Conservation (phyloP, 2,329 filamentous ascomycete species). For the Penicillium occitanis region DNA sequence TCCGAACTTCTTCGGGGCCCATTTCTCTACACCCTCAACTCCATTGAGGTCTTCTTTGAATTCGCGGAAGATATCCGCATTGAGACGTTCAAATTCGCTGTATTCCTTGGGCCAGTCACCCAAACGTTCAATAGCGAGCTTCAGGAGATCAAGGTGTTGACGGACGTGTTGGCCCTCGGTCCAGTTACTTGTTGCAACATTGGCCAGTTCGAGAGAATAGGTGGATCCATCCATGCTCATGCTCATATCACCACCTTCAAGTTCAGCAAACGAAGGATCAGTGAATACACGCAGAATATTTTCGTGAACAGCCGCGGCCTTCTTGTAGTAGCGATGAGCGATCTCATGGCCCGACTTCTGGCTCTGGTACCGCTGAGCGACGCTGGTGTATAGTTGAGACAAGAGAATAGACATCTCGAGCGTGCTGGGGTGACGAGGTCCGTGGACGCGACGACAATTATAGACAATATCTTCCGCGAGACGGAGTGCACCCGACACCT, state of each 20-base stretch:
- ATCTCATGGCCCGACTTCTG: slow-evolving; percentile 36
- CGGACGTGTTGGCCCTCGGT: slow-evolving; percentile 36
- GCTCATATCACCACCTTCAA: slow-evolving; percentile 30
- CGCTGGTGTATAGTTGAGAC: slow-evolving; percentile 51
- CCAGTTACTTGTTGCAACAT: slow-evolving; percentile 23
- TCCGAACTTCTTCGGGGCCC: slow-evolving; percentile 49
- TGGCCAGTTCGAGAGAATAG: slow-evolving; percentile 26
- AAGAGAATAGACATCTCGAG: slow-evolving; percentile 52
- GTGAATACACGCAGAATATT: slow-evolving; percentile 38
- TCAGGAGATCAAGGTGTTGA: slow-evolving; percentile 40
- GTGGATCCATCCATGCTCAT: slow-evolving; percentile 27
- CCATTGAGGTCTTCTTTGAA: slow-evolving; percentile 44
- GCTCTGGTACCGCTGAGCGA: slow-evolving; percentile 37
- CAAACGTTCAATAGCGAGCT: slow-evolving; percentile 41
- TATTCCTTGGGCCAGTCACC: slow-evolving; percentile 50
- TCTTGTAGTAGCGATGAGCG: slow-evolving; percentile 42
- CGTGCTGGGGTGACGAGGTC: slow-evolving; percentile 48
- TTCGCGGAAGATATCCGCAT: slow-evolving; percentile 44
- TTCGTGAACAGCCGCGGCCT: slow-evolving; percentile 39
- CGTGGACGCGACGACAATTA: slow-evolving; percentile 55
- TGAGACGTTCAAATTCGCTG: slow-evolving; percentile 50
- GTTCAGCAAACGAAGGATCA: slow-evolving; percentile 34
- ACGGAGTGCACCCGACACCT: slow-evolving; percentile 46
- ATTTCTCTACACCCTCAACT: slow-evolving; percentile 50
- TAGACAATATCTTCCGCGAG: slow-evolving; percentile 57